These are phyloP conservation scores for Fusarium papillatum DNA, from an alignment of 2,329 filamentous ascomycete genomes.

Conservation along the genomic window DNA sequence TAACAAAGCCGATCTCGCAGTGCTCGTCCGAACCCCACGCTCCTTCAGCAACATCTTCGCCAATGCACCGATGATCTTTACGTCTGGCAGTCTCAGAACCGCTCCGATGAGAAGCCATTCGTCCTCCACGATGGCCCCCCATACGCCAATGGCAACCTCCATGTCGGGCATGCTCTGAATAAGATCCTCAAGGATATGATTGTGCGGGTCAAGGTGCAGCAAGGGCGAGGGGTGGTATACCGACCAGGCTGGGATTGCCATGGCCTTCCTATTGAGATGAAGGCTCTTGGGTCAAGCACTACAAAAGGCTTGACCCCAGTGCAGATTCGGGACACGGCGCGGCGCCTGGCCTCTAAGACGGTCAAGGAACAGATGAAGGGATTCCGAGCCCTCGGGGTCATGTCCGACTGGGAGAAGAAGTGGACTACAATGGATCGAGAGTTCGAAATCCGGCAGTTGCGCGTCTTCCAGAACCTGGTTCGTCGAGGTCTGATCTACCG, in stretches of 20 bases:
- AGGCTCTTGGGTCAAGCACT: slow-evolving; percentile 77
- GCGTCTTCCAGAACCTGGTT: slow-evolving; percentile 82
- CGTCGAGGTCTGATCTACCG: slow-evolving; percentile 81
- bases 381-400: slow-evolving; percentile 81
- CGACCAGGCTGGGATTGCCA: slow-evolving; percentile 98
- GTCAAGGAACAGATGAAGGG: slow-evolving; percentile 80
- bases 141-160: slow-evolving; percentile 93
- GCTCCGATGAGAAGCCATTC: slow-evolving; percentile 73
- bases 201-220: slow-evolving; percentile 82
- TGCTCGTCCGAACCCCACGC: slow-evolving; percentile 63
- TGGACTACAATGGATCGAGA: slow-evolving; percentile 85
- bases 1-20: slow-evolving; percentile 51
- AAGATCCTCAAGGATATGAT: slow-evolving; percentile 98
- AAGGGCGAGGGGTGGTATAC: slow-evolving; percentile 80
- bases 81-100: slow-evolving; percentile 80
- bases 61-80: slow-evolving; percentile 91
- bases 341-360: slow-evolving; percentile 76
- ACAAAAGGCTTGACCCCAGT: slow-evolving; percentile 62
- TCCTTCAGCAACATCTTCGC: slow-evolving; percentile 73
- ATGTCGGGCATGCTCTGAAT: slow-evolving; percentile 95
- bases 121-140: slow-evolving; percentile 95
- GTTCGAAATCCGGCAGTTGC: slow-evolving; percentile 82
- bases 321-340: slow-evolving; percentile 74
- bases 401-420: slow-evolving; percentile 83
- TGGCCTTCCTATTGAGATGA: slow-evolving; percentile 96